A percentile compares a stretch with the other conserved stretches of the same genome.
phyloP scores from a whole-genome alignment of 2,329 filamentous ascomycete species.

The Coniosporium tulheliwenetii region DNA sequence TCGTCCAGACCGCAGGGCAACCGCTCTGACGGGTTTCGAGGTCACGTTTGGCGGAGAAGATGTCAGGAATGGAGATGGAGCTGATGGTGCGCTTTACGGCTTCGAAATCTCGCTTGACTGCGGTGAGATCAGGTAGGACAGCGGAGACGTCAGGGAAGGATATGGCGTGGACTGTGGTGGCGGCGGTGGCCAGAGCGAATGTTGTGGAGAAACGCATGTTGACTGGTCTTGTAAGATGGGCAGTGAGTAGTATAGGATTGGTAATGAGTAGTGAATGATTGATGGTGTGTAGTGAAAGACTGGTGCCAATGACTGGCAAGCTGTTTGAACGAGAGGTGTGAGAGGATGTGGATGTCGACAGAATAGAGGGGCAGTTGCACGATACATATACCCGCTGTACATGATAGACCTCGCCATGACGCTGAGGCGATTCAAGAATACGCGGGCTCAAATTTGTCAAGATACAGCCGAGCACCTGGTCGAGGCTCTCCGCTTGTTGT shows the following conservation, averaged over 20 bases:
- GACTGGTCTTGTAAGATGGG: not conserved
- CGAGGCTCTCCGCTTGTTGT: no score
- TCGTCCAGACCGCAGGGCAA: conserved; percentile 15
- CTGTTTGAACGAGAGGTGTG: no score
- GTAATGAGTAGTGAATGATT: not conserved
- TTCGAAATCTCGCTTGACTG: not conserved
- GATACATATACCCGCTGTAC: no score
- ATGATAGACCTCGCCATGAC: no score
- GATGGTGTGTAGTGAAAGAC: not conserved
- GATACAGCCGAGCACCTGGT: no score
- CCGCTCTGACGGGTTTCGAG: no score
- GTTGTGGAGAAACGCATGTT: not conserved
- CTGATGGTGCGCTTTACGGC: not conserved
- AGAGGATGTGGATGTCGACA: no score
- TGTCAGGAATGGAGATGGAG: not conserved
- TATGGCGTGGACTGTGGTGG: not conserved
- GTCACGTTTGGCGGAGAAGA: not conserved
- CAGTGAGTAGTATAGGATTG: not conserved
- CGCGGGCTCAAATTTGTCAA: no score
- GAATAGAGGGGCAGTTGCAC: no score
- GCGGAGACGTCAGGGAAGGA: not conserved
- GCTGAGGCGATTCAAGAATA: no score
- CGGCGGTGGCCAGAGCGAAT: not conserved
- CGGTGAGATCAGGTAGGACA: not conserved
- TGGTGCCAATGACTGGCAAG: not conserved